Evolutionary conservation across 2,329 filamentous ascomycete genomes (phyloP), one percentile per base, ranked within the genome.

Genomic region (Massarina eburnea): DNA sequence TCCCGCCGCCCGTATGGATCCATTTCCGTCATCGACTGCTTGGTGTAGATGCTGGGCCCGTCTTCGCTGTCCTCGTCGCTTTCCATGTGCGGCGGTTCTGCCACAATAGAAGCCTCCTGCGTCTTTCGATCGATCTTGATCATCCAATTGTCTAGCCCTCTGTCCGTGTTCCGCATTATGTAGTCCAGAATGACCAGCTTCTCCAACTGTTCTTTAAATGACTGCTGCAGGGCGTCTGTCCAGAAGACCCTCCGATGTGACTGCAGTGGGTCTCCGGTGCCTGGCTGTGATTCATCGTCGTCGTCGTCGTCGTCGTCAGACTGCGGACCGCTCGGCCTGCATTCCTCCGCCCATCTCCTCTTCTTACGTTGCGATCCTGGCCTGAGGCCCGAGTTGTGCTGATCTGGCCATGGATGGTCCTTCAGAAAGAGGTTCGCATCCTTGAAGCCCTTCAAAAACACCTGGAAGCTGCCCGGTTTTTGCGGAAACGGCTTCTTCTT

Each of bases 111-210:
- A 10, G 94, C 92, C 60, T 87, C 82, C 62, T 94, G 84, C 2
- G 81, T 84, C 58, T 90, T 82, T 79, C 85, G 89, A 69, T 99
- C 91, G 24, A 99, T 89, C 70, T 90, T 94, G 66, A 99, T 91
- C 94, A 99, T 99, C 94, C 94, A 99, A 61, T 99, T 99, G 68
- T 99, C 94, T 45, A 96, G 77, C 1, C 94, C 94, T 72, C 94
- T 83, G 68, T 99, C 94, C 1, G 94, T 99, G 66, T 99, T 99
- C 46, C 94, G 84, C 94, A 99, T 99, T 53, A 99, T 95, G 68
- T 99, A 99, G 72, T 99, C 94, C 55, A 99, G 72, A 61, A 99
- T 95, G 18, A 99, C 95, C 7, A 99, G 78, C 71, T 96, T 97
- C 73, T 99, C 94, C 38, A 99, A 79, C 72, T 97, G 89, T 70